Base-by-base conservation (phyloP, 2,329 filamentous ascomycete genomes). In the Sarocladium oryzae region DNA sequence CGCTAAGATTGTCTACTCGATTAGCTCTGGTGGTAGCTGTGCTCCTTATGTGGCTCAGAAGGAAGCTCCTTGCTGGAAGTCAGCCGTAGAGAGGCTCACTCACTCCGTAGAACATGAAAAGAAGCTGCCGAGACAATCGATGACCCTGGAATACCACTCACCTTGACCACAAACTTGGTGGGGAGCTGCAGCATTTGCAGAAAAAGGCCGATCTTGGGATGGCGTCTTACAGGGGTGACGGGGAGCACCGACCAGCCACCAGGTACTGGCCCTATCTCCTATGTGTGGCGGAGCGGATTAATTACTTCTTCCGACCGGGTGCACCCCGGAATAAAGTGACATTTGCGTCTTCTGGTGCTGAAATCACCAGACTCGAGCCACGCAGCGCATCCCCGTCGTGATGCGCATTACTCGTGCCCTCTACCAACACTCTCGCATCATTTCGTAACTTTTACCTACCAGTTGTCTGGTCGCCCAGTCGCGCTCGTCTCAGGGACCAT, bases 141-240 rank as follows among this genome's bases (percentile, higher is more conserved):
- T 8, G 20, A 10, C 24, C 28, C 11, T 32, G 15, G 10, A 18
- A 5, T 10, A 16, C 11, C n/a, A 33, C 3, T 33, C 43, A 3
- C 28, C 15, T 48, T 9, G 28, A 13, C 9, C 11, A 32, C 23
- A 3, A 33, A 4, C 5, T 10, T 15, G 26, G 28, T 48, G 26
- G 43, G 28, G 24, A 48, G 43, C 43, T 48, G 43, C 43, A 48
- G 26, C n/a, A 48, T 18, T 48, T 48, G 43, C 43, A 48, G 43
- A 48, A 48, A 48, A 48, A 13, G 26, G 43, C 43, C 43, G 26
- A 32, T 48, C 28, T 48, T 32, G 43, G 43, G 18, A 48, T 33
- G 16, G 26, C 24, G 24, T 48, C 28, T 21, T 48, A 26, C 43
- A 48, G 24, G 43, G 43, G 21, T 33, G 24, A 15, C 24, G 43